These are phyloP conservation scores for Termitomyces sp. DNA, from an alignment of 768 basidiomycete genomes.

Conservation along the genomic window DNA sequence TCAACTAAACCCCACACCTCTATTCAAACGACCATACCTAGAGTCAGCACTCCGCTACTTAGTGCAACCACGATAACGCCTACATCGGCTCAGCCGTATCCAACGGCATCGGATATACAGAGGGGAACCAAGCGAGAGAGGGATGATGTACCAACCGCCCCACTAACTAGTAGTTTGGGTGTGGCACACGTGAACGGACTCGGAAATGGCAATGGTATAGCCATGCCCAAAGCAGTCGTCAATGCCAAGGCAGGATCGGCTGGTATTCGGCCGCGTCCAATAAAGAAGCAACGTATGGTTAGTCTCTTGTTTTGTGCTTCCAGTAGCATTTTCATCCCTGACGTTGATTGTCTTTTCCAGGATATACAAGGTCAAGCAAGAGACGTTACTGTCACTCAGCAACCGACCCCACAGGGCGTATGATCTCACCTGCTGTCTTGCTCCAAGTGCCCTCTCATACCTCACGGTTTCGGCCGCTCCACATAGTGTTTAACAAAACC, in stretches of 20 bases:
- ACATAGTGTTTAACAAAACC: neutral
- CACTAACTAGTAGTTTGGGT: constrained; percentile 21
- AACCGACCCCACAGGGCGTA: constrained; percentile 70
- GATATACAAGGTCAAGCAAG: constrained; percentile 61
- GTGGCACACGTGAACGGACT: constrained; percentile 15
- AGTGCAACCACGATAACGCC: constrained; percentile 24
- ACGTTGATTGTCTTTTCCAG: constrained; percentile 23
- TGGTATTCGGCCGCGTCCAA: constrained; percentile 56
- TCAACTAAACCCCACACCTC: constrained; percentile 18
- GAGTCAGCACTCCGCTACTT: constrained; percentile 18
- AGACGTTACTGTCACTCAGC: constrained; percentile 57
- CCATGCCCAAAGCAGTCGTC: constrained; percentile 28
- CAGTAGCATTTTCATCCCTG: neutral
- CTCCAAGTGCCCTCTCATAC: neutral
- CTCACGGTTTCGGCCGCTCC: neutral
- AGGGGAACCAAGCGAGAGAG: constrained; percentile 39
- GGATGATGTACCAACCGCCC: constrained; percentile 21
- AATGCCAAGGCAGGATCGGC: constrained; percentile 55
- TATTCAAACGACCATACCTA: constrained; percentile 15
- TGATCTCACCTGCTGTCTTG: constrained; percentile 17
- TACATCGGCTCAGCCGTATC: constrained; percentile 18
- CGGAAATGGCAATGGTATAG: constrained; percentile 11
- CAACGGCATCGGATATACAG: constrained; percentile 13
- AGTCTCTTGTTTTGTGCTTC: constrained; percentile 19
- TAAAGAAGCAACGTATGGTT: constrained; percentile 76